Evolutionary conservation across 2,329 filamentous ascomycete species (phyloP), one percentile per base, ranked within the genome.

Genomic region (Aspergillus ochraceus): DNA sequence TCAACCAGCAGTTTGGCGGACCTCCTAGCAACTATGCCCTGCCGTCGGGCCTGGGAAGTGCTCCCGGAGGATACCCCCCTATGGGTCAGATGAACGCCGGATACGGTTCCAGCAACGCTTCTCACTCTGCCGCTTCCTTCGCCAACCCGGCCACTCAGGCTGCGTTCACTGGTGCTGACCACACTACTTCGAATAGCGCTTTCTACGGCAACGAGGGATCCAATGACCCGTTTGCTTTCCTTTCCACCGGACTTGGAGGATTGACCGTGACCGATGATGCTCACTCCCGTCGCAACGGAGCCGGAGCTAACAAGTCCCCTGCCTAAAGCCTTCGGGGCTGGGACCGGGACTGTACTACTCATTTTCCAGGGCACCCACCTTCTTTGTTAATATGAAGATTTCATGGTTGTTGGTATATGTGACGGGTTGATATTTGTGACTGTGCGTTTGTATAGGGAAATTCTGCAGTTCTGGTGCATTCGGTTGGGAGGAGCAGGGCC

Each of bases 101-200:
- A 69, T 97, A 88, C 68, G 88, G 88, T 60, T 89, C 90, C 49
- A 88, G 88, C 57, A 90, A 88, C 45, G 87, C 88, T 55, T 89
- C 92, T 68, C 92, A 95, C 77, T 90, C 90, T 24, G 90, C 90
- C 47, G 90, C 92, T 12, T 90, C 90, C 5, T 98, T 99, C 71
- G 93, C 97, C 73, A 96, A 92, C 81, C 91, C 93, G 64, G 90
- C 92, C 63, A 92, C 94, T 17, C 94, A 98, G 80, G 92, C 92
- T 61, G 94, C 95, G 26, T 99, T 99, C 82, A 91, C 91, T 73
- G 91, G 90, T 46, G 92, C 91, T 45, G 89, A 89, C 68, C 94
- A 95, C 68, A 91, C 90, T 58, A 88, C 88, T 17, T 91, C 90
- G 49, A 89, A 88, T 61, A 90, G 90, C 46, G 87, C 89, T 36